These are phyloP conservation scores for Teratosphaeria viscida DNA, from an alignment of 2,329 filamentous ascomycete genomes.

Conservation along the genomic window DNA sequence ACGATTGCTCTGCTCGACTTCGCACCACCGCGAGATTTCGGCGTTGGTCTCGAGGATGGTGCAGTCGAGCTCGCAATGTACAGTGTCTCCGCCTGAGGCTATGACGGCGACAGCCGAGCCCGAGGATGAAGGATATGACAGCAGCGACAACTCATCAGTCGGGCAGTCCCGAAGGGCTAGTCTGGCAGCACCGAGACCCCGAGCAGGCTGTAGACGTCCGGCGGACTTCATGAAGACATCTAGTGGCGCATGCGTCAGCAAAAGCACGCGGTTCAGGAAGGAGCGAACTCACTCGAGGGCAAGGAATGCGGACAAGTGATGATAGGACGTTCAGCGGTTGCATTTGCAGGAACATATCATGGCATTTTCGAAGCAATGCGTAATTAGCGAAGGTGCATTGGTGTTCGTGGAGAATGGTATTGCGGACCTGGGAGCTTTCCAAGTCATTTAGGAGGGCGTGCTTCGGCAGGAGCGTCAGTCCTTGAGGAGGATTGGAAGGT, in stretches of 20 bases:
- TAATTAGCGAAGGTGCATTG: not conserved
- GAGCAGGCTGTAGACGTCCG: constrained; percentile 12
- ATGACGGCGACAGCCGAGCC: not conserved
- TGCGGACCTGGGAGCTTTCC: not conserved
- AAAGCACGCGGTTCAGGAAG: constrained; percentile 14
- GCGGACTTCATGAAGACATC: constrained; percentile 12
- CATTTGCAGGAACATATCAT: not conserved
- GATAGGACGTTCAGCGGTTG: constrained; percentile 1
- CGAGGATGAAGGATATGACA: constrained; percentile 20
- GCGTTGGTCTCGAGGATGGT: constrained; percentile 34
- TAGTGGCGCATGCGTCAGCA: constrained; percentile 17
- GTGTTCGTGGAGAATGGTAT: not conserved
- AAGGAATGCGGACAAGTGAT: constrained; percentile 9
- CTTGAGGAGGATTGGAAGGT: not conserved
- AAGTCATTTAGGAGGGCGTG: not conserved
- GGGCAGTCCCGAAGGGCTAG: constrained; percentile 13
- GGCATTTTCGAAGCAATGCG: not conserved
- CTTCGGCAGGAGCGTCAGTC: not conserved
- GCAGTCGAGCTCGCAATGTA: constrained; percentile 32
- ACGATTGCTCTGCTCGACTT: constrained; percentile 29
- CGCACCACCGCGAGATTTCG: constrained; percentile 32
- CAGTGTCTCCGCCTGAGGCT: constrained; percentile 8
- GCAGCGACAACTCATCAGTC: constrained; percentile 3
- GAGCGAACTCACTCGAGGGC: constrained; percentile 9
- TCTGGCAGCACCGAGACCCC: constrained; percentile 6